Base-by-base conservation (phyloP, 345 rosid species). In the Eucalyptus viminalis region DNA sequence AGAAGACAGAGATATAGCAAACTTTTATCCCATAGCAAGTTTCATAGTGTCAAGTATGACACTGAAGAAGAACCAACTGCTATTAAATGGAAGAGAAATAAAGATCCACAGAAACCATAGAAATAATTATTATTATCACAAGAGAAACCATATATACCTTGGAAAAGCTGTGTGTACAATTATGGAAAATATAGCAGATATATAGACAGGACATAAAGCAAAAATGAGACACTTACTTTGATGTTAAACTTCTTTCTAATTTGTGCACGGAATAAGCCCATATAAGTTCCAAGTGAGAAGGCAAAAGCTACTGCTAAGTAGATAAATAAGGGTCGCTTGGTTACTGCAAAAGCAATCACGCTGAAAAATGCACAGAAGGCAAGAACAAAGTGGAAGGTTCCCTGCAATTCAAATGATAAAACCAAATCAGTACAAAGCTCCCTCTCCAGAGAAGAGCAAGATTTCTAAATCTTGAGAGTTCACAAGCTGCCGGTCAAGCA, bases 201-300 rank as follows among this genome's bases (percentile, higher is more conserved):
- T 69, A 50, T 21, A 40, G 50, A 50, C 40, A 29, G 76, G 69
- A 43, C 88, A 83, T 54, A 44, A 37, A 34, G 47, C 86, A 54
- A 53, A 31, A 87, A 45, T 10, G 44, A 37, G 69, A 5, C 40
- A 54, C 97, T 94, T 88, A 96, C 99, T 95, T 93, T 93, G 91
- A 97, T 95, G 90, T 97, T 97, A 87, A 96, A 97, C 92, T 95
- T 97, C 92, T 90, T 93, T 90, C 93, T 93, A 47, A 95, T 95
- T 88, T 91, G 96, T 10, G 94, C 86, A 44, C 99, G 97, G 91
- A 94, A 96, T 92, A 93, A 95, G 56, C 97, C 97, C 92, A 93
- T 86, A 92, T 96, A 96, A 76, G 93, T 92, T 89, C 92, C 98
- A 45, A 94, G 72, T 43, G 93, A 93, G 86, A 96, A 29, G n/a